Conservation (phyloP, 208 protist species). For the Phytomonas francai region DNA sequence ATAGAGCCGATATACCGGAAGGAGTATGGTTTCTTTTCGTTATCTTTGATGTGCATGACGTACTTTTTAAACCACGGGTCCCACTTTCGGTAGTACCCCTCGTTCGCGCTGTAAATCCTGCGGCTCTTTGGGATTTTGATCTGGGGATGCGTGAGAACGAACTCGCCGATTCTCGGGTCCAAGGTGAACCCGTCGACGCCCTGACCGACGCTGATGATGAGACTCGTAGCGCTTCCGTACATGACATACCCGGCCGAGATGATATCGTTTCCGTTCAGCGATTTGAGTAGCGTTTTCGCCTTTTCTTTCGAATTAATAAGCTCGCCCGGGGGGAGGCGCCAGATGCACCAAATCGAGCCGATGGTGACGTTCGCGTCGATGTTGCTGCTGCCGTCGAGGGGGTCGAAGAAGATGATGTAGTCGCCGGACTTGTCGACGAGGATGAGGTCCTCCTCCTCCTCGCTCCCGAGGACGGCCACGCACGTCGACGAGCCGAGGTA, state of each 20-base stretch:
- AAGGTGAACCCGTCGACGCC: constrained; percentile 94
- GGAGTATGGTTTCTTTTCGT: constrained; percentile 54
- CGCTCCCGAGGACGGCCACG: constrained; percentile 64
- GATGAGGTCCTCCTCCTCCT: constrained; percentile 78
- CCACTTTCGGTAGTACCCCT: constrained; percentile 86
- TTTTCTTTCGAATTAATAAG: constrained; percentile 74
- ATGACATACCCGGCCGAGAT: constrained; percentile 92
- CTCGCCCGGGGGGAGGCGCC: constrained; percentile 60
- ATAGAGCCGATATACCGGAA: constrained; percentile 91
- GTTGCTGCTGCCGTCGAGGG: constrained; percentile 95
- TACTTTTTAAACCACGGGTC: constrained; percentile 74
- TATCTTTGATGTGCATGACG: constrained; percentile 59
- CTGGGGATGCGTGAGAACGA: constrained; percentile 94
- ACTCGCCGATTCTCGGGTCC: constrained; percentile 94
- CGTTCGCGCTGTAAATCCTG: constrained; percentile 97
- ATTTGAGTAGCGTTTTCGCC: constrained; percentile 58
- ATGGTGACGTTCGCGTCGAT: constrained; percentile 96
- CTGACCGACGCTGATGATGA: constrained; percentile 89
- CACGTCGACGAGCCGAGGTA: constrained; percentile 71
- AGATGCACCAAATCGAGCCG: constrained; percentile 91
- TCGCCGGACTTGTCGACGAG: constrained; percentile 65
- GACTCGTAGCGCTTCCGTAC: constrained; percentile 92
- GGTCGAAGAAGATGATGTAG: constrained; percentile 94
- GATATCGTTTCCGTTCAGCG: constrained; percentile 59
- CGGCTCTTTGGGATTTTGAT: constrained; percentile 86